Base-by-base conservation (phyloP, 1,139 yeast genomes). In the Debaryomyces coudertii region DNA sequence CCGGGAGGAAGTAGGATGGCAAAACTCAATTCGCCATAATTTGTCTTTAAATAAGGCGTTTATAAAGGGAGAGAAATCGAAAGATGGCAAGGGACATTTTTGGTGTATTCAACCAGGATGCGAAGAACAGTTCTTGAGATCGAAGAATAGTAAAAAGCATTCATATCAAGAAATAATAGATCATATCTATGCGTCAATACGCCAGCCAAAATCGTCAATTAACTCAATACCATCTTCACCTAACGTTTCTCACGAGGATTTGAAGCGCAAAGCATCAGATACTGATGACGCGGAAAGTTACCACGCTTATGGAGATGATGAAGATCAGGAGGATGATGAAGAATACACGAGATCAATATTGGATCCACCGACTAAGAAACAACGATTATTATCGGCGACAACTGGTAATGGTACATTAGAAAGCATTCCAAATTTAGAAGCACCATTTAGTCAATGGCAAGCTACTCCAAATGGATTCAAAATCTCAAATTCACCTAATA, bases 11-110 rank as follows among this genome's bases (percentile, higher is more conserved):
- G 88, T 90, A 12, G 97, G 98, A 24, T 89, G 97, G 97, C 96
- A 89, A 62, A 89, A 89, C 64, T 87, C 95, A 24, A 89, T 89
- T 53, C 84, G 96, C 49, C 96, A 89, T 65, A 87, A 90, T 55
- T 71, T 90, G 46, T 86, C 95, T 22, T 73, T 90, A 54, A 90
- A 89, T 67, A 90, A 89, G 62, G 96, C 96, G 1, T 90, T 90
- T 57, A 79, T 86, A 46, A 93, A 93, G 67, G 90, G 95, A 31
- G 96, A 89, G 54, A 87, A 93, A 62, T 92, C 97, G 12, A 87
- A 88, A 56, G 96, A 89, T 65, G 98, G 98, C 5, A 93, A 93
- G 69, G 99, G 99, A 28, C 96, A 92, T 68, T 93, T 87, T 66
- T 95, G 99, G 99, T 83, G 88, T 56, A 89, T 93, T 45, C 90